phyloP scores from a whole-genome alignment of 1,284 basidiomycete genomes.

The Sphaerobolus stellatus region DNA sequence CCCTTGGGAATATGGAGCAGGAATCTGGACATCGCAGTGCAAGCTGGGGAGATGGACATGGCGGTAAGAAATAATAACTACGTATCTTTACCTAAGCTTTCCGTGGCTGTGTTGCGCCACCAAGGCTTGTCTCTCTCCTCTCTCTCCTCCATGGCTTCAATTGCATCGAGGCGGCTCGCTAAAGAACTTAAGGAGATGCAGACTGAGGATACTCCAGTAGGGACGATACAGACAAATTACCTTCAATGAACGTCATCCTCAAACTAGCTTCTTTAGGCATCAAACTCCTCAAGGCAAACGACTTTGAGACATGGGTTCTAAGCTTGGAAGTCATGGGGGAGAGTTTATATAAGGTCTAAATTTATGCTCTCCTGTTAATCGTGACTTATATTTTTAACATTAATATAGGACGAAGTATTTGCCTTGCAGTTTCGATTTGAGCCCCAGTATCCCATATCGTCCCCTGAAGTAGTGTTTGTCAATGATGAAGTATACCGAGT shows the following conservation, averaged over 20 bases:
- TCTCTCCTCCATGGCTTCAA: constrained; percentile 59
- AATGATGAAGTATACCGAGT: constrained; percentile 58
- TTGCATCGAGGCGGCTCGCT: constrained; percentile 62
- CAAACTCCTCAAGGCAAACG: constrained; percentile 63
- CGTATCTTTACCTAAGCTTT: too few relatives aligned
- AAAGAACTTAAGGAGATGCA: constrained; percentile 76
- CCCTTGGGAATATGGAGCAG: too few relatives aligned
- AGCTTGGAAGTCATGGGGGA: constrained; percentile 78
- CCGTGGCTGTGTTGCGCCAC: too few relatives aligned
- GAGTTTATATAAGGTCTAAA: constrained; percentile 61
- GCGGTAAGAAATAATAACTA: too few relatives aligned
- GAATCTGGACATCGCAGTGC: too few relatives aligned
- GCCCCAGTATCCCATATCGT: constrained; percentile 71
- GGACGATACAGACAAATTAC: constrained; percentile 36
- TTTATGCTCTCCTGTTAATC: neutral
- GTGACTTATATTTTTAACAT: neutral
- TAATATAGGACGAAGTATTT: constrained; percentile 66
- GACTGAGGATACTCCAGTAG: constrained; percentile 68
- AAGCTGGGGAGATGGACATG: too few relatives aligned
- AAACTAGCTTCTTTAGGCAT: constrained; percentile 53
- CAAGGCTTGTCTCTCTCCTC: too few relatives aligned
- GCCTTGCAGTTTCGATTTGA: constrained; percentile 79
- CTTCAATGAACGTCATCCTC: neutral
- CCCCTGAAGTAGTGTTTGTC: constrained; percentile 81
- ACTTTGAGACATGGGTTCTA: constrained; percentile 72